Evolutionary conservation across 495 filamentous ascomycete genomes (phyloP), one percentile per base, ranked within the genome.

Genomic region (Trichocladium uniseriatum): DNA sequence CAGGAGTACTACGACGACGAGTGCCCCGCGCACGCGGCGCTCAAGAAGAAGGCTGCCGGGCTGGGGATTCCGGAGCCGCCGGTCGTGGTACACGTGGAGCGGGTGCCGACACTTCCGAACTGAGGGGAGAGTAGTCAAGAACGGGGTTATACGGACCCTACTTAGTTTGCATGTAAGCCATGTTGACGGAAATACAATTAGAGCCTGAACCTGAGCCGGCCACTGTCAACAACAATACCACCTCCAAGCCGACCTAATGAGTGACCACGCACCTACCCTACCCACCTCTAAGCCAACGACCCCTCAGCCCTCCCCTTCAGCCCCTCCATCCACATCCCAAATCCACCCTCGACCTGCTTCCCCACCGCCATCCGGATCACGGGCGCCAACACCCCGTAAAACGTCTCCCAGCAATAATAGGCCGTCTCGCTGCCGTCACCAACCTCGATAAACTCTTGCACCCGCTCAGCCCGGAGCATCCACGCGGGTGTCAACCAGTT

Each of bases 1-100:
- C 80, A 87, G 78, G 64, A 79, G 54, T 87, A 78, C 61, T 88
- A 85, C 55, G 83, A 88, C 63, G 58, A 49, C 5, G 71, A 78
- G 49, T 84, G 81, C 59, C 68, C 70, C 48, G 82, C 81, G 14
- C 83, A 87, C 51, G 65, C 66, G 46, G 68, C 60, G 38, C 64
- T 86, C 34, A 86, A 83, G 74, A 71, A 70, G 47, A 37, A 45
- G 9, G 64, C 70, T 11, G 55, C 41, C 2, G 53, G 31, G 1
- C 52, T 73, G 6, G 63, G 66, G 0, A 61, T 66, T 49, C 59
- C 65, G 49, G 66, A 60, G 53, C 69, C 72, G 64, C 63, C 74
- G 14, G 48, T 79, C 61, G 74, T 70, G 24, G 73, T 70, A 4
- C 78, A 64, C 49, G 78, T 70, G 59, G 69, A 77, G 60, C 37